phyloP scores from a whole-genome alignment of 148 eudicot genomes.

The Camellia lanceoleosa region DNA sequence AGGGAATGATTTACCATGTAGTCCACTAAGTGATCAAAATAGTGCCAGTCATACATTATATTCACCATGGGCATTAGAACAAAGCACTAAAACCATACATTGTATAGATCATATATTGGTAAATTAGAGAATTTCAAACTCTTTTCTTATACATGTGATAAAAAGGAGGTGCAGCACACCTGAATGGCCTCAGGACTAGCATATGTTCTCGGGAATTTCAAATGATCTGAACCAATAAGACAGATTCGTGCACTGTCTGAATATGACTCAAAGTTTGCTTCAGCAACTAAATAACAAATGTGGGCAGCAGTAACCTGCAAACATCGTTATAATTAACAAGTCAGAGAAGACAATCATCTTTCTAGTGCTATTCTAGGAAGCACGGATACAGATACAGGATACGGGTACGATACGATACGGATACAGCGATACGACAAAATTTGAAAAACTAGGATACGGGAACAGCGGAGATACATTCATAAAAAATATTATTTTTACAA shows the following conservation, averaged over 20 bases:
- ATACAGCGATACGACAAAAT: too few relatives aligned
- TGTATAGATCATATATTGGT: not conserved
- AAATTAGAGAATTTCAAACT: not conserved
- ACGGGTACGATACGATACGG: too few relatives aligned
- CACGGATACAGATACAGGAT: too few relatives aligned
- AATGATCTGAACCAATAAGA: slow-evolving; percentile 80
- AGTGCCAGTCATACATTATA: not conserved
- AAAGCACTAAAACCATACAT: not conserved
- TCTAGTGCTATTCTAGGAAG: not conserved
- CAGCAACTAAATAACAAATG: slow-evolving; percentile 80
- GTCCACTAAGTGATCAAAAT: slow-evolving; percentile 1
- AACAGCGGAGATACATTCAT: too few relatives aligned
- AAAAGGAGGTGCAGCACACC: slow-evolving; percentile 32
- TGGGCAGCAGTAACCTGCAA: slow-evolving; percentile 69
- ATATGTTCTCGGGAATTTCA: slow-evolving; percentile 66
- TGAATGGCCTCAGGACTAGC: slow-evolving; percentile 81
- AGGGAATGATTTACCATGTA: not conserved
- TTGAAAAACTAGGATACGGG: too few relatives aligned
- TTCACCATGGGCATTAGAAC: not conserved
- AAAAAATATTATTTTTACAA: too few relatives aligned
- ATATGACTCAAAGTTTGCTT: slow-evolving; percentile 64
- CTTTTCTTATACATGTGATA: not conserved
- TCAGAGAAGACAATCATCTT: not conserved
- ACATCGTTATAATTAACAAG: slow-evolving; percentile 1
- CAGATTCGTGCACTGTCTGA: slow-evolving; percentile 77